Conservation (phyloP, 306 rosid genomes). For the Lithocarpus polystachyus region DNA sequence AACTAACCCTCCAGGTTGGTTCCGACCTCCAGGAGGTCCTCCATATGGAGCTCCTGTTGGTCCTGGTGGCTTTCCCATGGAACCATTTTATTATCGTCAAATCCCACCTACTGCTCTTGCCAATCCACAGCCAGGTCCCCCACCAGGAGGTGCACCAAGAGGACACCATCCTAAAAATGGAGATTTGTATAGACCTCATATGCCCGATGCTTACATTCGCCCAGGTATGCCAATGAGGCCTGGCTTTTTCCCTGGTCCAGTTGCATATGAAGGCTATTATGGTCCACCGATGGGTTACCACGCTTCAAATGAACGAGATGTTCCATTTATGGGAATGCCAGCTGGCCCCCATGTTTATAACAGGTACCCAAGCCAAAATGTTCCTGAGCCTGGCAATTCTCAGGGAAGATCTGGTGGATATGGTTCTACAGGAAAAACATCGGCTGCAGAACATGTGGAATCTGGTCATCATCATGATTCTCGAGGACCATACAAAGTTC, state of each 20-base stretch:
- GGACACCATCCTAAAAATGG: conserved; percentile 82
- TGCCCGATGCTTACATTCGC: conserved; percentile 72
- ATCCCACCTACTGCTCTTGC: conserved; percentile 65
- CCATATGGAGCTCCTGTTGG: conserved; percentile 72
- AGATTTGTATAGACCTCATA: conserved; percentile 82
- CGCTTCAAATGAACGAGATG: conserved; percentile 72
- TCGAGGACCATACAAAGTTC: conserved; percentile 80
- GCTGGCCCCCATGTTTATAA: conserved; percentile 60
- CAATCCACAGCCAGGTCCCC: conserved; percentile 59
- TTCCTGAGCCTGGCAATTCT: conserved; percentile 53
- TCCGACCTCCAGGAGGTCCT: conserved; percentile 77
- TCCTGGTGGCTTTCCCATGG: conserved; percentile 82
- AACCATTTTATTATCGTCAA: conserved; percentile 80
- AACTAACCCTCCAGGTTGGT: conserved; percentile 85
- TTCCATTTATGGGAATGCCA: conserved; percentile 68
- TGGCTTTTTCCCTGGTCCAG: conserved; percentile 78
- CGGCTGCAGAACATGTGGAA: conserved; percentile 55
- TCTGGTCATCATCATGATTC: conserved; percentile 54
- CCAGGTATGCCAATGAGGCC: conserved; percentile 86
- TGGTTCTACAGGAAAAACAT: conserved; percentile 45
- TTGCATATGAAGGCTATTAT: conserved; percentile 76
- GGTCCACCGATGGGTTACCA: conserved; percentile 71
- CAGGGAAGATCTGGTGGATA: conserved; percentile 61
- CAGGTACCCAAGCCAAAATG: conserved; percentile 55
- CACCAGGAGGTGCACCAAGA: conserved; percentile 69